These are phyloP conservation scores for Lipomyces japonicus DNA, from an alignment of 805 yeast species.

Conservation along the genomic window DNA sequence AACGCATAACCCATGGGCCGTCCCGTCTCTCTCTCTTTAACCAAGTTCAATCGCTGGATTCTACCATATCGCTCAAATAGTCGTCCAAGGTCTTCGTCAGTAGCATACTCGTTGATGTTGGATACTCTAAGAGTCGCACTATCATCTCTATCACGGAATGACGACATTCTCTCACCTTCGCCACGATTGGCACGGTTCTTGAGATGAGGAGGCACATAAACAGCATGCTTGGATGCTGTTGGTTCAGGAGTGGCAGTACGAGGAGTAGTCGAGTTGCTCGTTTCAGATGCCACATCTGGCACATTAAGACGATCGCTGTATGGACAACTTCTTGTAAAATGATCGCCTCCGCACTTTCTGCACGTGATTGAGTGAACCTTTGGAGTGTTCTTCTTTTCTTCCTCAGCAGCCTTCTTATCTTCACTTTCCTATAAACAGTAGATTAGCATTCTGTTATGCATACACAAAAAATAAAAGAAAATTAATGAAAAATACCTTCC, in stretches of 20 bases:
- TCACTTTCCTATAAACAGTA: constrained; percentile 54
- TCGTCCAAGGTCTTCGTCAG: constrained; percentile 72
- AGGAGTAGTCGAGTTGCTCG: constrained; percentile 25
- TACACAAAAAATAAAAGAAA: background rate
- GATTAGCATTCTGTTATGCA: background rate
- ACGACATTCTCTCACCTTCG: constrained; percentile 31
- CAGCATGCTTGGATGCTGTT: constrained; percentile 31
- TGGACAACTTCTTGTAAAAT: constrained; percentile 93
- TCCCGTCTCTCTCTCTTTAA: constrained; percentile 89
- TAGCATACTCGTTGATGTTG: constrained; percentile 80
- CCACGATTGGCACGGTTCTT: constrained; percentile 42
- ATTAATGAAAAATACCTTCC: constrained; percentile 23
- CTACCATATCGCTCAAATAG: constrained; percentile 69
- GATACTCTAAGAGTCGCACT: constrained; percentile 83
- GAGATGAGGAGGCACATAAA: constrained; percentile 62
- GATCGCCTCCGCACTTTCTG: constrained; percentile 92
- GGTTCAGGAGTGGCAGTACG: constrained; percentile 35
- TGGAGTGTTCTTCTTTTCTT: constrained; percentile 55
- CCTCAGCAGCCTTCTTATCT: constrained; percentile 56
- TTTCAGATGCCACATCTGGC: constrained; percentile 41
- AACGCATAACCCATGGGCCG: constrained; percentile 94
- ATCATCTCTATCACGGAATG: constrained; percentile 63
- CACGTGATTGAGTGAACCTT: constrained; percentile 55
- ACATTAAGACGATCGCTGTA: constrained; percentile 80
- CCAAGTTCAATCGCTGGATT: constrained; percentile 73